Evolutionary conservation across 1,284 basidiomycete species (phyloP).

Genomic region (Rhodotorula sp.): DNA sequence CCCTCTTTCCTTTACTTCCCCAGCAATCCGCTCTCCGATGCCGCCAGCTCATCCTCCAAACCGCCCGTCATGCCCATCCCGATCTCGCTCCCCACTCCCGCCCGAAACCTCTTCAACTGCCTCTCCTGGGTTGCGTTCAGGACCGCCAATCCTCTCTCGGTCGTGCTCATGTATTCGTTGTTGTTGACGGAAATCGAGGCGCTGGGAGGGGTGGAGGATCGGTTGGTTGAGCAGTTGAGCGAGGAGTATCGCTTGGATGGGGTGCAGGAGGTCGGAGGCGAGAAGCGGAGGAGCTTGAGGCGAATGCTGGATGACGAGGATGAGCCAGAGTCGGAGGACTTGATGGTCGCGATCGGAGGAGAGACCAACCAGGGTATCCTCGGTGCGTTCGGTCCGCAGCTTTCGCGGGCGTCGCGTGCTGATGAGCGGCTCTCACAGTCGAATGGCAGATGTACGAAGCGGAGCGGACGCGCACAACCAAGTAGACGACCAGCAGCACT

Average conservation of each 20-base stretch:
- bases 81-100: constrained; percentile 9
- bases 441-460: constrained; percentile 33
- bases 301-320: constrained; percentile 12
- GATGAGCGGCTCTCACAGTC: background rate
- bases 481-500: too few relatives aligned
- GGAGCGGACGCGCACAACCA: background rate
- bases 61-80: background rate
- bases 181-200: constrained; percentile 20
- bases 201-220: constrained; percentile 9
- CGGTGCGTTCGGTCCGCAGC: constrained; percentile 9
- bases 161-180: constrained; percentile 35
- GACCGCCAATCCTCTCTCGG: constrained; percentile 13
- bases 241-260: constrained; percentile 26
- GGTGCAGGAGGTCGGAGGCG: background rate
- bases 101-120: constrained; percentile 22
- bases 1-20: constrained; percentile 27
- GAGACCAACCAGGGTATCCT: constrained; percentile 15
- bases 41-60: background rate
- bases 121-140: constrained; percentile 8
- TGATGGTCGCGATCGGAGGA: constrained; percentile 32
- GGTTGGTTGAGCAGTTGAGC: constrained; percentile 24
- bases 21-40: background rate
- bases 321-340: constrained; percentile 22
- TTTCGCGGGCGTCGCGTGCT: background rate
- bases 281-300: background rate